Base-by-base conservation (phyloP, 1,139 yeast genomes). In the Debaryomyces fabryi region DNA sequence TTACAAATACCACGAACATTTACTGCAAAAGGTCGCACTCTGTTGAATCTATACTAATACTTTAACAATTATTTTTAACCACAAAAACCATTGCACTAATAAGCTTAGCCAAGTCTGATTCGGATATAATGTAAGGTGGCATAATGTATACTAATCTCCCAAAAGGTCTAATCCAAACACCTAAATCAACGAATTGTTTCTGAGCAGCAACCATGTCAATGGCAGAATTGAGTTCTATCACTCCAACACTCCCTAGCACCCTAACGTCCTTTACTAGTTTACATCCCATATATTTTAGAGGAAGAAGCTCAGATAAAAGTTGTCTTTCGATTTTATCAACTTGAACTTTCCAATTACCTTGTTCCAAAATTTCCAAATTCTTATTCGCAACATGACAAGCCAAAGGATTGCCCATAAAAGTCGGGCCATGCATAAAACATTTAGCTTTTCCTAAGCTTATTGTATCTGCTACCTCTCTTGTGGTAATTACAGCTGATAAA, bases 391-490 rank as follows among this genome's bases (percentile, higher is more conserved):
- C 65, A 7, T 63, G 58, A 52, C 72, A 69, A 3, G 69, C 67
- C 39, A 68, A 55, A 8, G 74, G 71, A 38, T 69, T 65, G 1
- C 67, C 72, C 62, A 67, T 62, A 51, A 63, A 69, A 0, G 74
- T 69, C 18, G 71, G 69, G 8, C 74, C 74, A 51, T 69, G 74
- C 50, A 49, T 47, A 30, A 49, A 49, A 16, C 52, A 47, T 3
- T 45, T 45, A 29, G 52, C 34, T 15, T 44, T 32, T 12, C 50
- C 50, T 10, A 43, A 37, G 10, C 48, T 39, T 13, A 49, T 39
- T 23, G 45, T 45, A 32, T 47, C 47, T 51, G 60, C 57, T 21
- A 62, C 55, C 10, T 59, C 59, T 6, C 53, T 49, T 6, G 58
- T 55, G 7, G 58, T 44, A 9, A 56, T 24, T 3, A 60, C 63